Evolutionary conservation across 2,329 filamentous ascomycete species (phyloP), one percentile per base, ranked within the genome.

Genomic region (Trichoderma sp.): DNA sequence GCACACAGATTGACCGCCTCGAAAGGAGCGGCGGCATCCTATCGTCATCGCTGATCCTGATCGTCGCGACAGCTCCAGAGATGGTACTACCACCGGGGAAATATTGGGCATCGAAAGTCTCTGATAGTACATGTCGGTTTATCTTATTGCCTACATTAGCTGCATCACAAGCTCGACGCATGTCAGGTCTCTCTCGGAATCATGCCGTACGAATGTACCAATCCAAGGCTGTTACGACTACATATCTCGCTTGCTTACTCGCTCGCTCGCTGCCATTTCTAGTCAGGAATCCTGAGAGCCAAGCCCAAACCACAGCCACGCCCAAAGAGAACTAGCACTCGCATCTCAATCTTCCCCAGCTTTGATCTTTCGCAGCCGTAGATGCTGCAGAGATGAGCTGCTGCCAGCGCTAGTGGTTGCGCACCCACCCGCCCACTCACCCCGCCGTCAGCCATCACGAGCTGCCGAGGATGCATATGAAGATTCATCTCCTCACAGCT

Each of bases 401-500:
- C 46, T 56, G 56, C 39, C 39, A 49, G 37, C 65, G 56, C 65
- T 68, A 68, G 65, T 55, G 39, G 30, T 54, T 54, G 65, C 18
- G 34, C 52, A 60, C 37, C 65, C 56, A 34, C 52, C 61, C 43
- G 21, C 65, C 63, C 63, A 66, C 63, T 43, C 18, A 18, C 66
- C 66, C 67, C 67, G 67, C 60, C 59, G 55, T 52, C 60, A 51
- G 28, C 52, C 68, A 59, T 68, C 58, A 68, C 58, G 51, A 64
- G 39, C 52, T 63, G 71, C 71, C 71, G 66, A 69, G 70, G 71
- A 69, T 71, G 71, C 71, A 68, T 68, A 54, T 70, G 69, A 71
- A 61, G 52, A 56, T 58, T 37, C 24, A 54, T 65, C 32, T 32
- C 32, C 32, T 32, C 66, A 87, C 70, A 87, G 77, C 79, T 85